Conservation (phyloP, 305 asterid genomes). For the Fraxinus sp. region DNA sequence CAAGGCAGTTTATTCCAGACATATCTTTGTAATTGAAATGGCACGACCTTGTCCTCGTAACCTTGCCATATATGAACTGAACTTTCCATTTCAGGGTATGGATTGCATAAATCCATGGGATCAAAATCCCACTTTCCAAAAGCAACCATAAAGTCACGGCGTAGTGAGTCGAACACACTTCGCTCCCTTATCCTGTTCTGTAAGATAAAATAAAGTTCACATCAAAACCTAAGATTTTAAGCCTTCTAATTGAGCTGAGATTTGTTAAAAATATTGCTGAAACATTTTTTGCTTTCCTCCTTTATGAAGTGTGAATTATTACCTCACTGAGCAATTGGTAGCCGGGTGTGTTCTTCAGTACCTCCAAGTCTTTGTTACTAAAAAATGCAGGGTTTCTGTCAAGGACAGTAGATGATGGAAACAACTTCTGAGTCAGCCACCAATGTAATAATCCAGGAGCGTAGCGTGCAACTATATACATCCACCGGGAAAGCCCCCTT, state of each 20-base stretch:
- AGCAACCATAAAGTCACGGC: constrained; percentile 72
- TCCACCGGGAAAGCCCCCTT: constrained; percentile 63
- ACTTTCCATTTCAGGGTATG: constrained; percentile 50
- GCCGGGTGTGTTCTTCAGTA: constrained; percentile 73
- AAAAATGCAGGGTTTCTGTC: constrained; percentile 76
- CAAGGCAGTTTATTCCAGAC: constrained; percentile 69
- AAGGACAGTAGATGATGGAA: constrained; percentile 72
- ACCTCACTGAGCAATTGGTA: constrained; percentile 77
- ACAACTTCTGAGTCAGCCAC: constrained; percentile 86
- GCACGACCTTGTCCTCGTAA: constrained; percentile 78
- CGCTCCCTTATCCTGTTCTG: constrained; percentile 53
- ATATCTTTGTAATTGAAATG: constrained; percentile 67
- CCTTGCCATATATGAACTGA: constrained; percentile 92
- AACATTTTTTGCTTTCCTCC: not conserved
- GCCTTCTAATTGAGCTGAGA: not conserved
- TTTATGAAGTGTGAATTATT: constrained; percentile 10
- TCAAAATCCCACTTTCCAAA: constrained; percentile 92
- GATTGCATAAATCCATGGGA: constrained; percentile 62
- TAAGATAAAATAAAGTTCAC: constrained; percentile 5
- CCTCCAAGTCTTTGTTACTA: constrained; percentile 72
- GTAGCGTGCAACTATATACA: constrained; percentile 44
- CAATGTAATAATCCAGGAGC: constrained; percentile 68
- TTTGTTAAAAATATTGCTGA: too few relatives aligned
- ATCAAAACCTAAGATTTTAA: not conserved
- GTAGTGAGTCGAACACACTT: constrained; percentile 58